Evolutionary conservation across 2,329 filamentous ascomycete species (phyloP), one percentile per base, ranked within the genome.

Genomic region (Orbilia quercus): DNA sequence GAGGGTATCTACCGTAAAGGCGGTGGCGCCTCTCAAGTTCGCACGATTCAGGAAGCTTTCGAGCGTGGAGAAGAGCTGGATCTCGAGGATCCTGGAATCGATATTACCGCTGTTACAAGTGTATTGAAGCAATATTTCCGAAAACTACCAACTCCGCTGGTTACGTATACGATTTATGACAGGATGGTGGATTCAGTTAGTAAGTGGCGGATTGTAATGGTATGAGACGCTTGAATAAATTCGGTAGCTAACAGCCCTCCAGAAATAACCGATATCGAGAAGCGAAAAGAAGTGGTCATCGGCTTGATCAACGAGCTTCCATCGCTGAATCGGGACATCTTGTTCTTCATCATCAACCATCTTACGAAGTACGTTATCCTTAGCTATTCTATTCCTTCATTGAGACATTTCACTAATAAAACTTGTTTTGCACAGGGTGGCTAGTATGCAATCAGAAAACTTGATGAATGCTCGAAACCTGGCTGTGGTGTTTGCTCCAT

Each of bases 1-100:
- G 95, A 98, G 82, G 95, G 95, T 75, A 96, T 99, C 77, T 99
- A 99, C 82, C 89, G 95, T 79, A 99, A 99, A 84, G 96, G 93
- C 55, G 95, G 95, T 66, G 95, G 93, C 76, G 92, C 90, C 78
- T 92, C 91, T 7, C 92, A 96, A 80, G 90, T 96, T 79, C 96
- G 96, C 80, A 85, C 87, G 78, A 91, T 99, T 77, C 91, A 94
- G 79, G 91, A 93, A 76, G 92, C 93, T 11, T 98, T 99, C 80
- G 93, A 97, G 80, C 90, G 89, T 80, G 89, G 87, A 70, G 87
- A 90, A 75, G 91, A 94, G 79, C 95, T 88, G 79, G 94, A 98
- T 79, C 96, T 99, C 67, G 96, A 92, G 1, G 95, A 98, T 78
- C 91, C 92, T 0, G 90, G 92, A 76, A 85, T 98, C 62, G 95